Conservation (phyloP, 2,329 filamentous ascomycete genomes). For the Colletotrichum godetiae region DNA sequence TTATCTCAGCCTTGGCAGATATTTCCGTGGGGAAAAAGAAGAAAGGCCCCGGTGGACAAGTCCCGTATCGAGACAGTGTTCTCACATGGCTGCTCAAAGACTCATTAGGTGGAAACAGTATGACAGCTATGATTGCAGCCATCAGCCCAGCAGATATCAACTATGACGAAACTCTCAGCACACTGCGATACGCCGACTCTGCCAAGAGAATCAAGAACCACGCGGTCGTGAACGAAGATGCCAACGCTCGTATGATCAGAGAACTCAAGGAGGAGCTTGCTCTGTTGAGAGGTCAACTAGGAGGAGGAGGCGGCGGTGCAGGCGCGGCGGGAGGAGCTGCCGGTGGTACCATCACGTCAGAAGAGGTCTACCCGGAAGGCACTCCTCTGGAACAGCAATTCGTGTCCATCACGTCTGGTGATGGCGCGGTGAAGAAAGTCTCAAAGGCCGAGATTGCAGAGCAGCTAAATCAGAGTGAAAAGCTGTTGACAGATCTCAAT, state of each 20-base stretch:
- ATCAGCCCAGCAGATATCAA: constrained; percentile 99
- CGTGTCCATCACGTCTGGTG: constrained; percentile 88
- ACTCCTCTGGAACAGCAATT: constrained; percentile 96
- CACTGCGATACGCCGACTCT: constrained; percentile 94
- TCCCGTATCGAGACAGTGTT: constrained; percentile 97
- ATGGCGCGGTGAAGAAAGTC: constrained; percentile 91
- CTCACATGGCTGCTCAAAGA: constrained; percentile 98
- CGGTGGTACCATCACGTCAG: constrained; percentile 65
- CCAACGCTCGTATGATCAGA: constrained; percentile 98
- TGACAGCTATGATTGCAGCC: constrained; percentile 99
- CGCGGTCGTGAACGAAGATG: constrained; percentile 98
- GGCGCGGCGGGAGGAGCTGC: constrained; percentile 54
- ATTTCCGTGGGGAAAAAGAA: constrained; percentile 87
- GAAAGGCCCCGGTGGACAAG: constrained; percentile 77
- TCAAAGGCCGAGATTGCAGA: constrained; percentile 98
- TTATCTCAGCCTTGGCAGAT: constrained; percentile 95
- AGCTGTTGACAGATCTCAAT: constrained; percentile 93
- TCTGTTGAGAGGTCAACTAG: constrained; percentile 86
- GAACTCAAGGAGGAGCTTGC: constrained; percentile 96
- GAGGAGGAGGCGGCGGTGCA: constrained; percentile 61
- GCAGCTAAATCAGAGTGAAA: constrained; percentile 95
- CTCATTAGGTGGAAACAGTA: constrained; percentile 96
- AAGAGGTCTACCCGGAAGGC: constrained; percentile 90
- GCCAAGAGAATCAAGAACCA: constrained; percentile 99
- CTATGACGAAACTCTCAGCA: constrained; percentile 97